Base-by-base conservation (phyloP, 352 stramenopile species). In the Phytophthora cactorum region DNA sequence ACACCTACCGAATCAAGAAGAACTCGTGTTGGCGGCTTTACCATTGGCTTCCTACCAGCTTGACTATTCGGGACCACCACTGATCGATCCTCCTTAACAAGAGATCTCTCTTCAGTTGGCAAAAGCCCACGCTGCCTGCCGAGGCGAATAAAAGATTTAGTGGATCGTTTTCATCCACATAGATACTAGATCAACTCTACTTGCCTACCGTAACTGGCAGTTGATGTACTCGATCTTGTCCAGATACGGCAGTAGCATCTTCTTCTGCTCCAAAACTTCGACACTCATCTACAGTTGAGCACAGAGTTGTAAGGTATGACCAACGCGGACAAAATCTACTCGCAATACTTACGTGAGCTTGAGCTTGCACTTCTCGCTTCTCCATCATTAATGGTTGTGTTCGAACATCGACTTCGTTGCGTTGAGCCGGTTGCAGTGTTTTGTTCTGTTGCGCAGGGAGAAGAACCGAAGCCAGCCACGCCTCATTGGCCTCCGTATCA, bases 221-320 rank as follows among this genome's bases (percentile, higher is more conserved):
- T 93, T 93, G 59, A 95, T 92, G 65, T 95, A 95, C 70, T 95
- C 88, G 51, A 95, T 93, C 72, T 93, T 90, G 63, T 95, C 82
- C 29, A 95, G 63, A 50, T 94, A 95, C 43, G 88, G 88, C 28
- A 95, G 72, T 52, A 94, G 55, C 80, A 88, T 88, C 45, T 91
- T 92, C 72, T 94, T 95, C 41, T 92, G 80, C 62, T 90, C 82
- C 3, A 92, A 58, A 25, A 54, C 66, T 44, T 87, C 70, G 12
- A 88, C 76, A 32, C 74, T 90, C 80, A 91, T 87, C 70, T 82
- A 59, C 45, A 25, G 22, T 6, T 28, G 7, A 28, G 28, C 31
- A 36, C 27, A 52, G 8, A 28, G 6, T 47, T 47, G 41, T n/a
- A 43, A 43, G 12, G 2, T 43, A n/a, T n/a, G n/a, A n/a, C n/a